Evolutionary conservation across 345 rosid species (phyloP), one percentile per base, ranked within the genome.

Genomic region (Clarkia xantiana): DNA sequence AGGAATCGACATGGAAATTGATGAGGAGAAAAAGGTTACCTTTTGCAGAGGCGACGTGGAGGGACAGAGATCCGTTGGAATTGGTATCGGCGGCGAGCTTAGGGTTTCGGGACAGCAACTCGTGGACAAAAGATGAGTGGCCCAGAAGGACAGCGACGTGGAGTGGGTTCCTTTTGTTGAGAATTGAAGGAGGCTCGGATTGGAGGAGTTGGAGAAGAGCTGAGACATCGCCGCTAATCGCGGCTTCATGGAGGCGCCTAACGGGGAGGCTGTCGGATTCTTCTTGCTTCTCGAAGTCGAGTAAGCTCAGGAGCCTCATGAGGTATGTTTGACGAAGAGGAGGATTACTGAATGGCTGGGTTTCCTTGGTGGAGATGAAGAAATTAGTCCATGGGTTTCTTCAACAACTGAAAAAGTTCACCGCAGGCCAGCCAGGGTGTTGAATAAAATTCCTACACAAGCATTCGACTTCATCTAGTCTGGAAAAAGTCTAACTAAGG

Each of bases 11-110:
- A 29, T 2, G 36, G 18, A 34, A 38, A 8, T n/a, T 34, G 34
- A 49, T 23, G 53, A 34, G 14, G 12, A 47, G 4, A 49, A 49
- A 19, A 4, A 14, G n/a, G 40, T 29, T 39, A 49, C 53, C 53
- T 43, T 67, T 62, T 6, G 53, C 67, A 0, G 61, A 20, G 10
- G 62, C 64, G 1, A 58, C 0, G 14, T 67, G 72, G 52, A 67
- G 67, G 38, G 61, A 58, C 44, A 54, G 49, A 13, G 49, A 54
- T 14, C 64, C 47, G 11, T 44, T 60, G 0, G 45, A 45, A 36
- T 62, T 52, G 6, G 44, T 3, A 22, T 53, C 54, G 34, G 34
- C 22, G 36, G 54, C 64, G 14, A 67, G 57, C 15, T 54, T 41
- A 2, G 64, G 64, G 1, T 51, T 50, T 14, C n/a, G 50, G 18